Conservation (phyloP, 1,284 basidiomycete species). For the Pseudozyma thailandica region DNA sequence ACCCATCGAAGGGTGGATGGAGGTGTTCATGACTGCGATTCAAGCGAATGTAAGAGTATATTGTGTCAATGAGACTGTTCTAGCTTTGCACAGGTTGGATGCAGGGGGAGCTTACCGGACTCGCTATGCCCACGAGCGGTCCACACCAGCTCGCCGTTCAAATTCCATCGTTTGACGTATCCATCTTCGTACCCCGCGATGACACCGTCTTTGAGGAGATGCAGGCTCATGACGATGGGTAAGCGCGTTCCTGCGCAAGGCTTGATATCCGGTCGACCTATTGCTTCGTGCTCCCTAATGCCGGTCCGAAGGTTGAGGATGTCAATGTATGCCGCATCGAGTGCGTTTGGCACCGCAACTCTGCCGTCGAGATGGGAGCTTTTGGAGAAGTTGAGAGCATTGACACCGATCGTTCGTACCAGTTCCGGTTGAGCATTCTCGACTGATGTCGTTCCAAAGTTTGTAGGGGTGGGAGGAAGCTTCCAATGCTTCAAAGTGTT, state of each 20-base stretch:
- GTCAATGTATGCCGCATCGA: constrained; percentile 87
- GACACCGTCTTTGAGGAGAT: constrained; percentile 73
- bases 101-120: no score
- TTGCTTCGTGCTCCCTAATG: constrained; percentile 79
- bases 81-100: no score
- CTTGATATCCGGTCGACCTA: constrained; percentile 65
- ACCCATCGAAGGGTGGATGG: not conserved
- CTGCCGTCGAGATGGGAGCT: constrained; percentile 75
- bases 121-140: constrained; percentile 22
- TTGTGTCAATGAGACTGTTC: no score
- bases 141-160: constrained; percentile 14
- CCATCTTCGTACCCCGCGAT: constrained; percentile 85
- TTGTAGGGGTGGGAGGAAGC: not conserved
- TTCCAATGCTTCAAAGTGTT: constrained; percentile 81
- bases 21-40: constrained; percentile 30
- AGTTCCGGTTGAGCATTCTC: constrained; percentile 72
- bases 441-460: not conserved
- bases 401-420: constrained; percentile 80
- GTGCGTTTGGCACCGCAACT: constrained; percentile 83
- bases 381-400: constrained; percentile 87
- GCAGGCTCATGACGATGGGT: constrained; percentile 84
- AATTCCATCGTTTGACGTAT: constrained; percentile 70
- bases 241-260: constrained; percentile 3
- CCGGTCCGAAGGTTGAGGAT: constrained; percentile 78
- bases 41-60: no score